Base-by-base conservation (phyloP, 176 grass and related monocot species). In the Avena atlantica region DNA sequence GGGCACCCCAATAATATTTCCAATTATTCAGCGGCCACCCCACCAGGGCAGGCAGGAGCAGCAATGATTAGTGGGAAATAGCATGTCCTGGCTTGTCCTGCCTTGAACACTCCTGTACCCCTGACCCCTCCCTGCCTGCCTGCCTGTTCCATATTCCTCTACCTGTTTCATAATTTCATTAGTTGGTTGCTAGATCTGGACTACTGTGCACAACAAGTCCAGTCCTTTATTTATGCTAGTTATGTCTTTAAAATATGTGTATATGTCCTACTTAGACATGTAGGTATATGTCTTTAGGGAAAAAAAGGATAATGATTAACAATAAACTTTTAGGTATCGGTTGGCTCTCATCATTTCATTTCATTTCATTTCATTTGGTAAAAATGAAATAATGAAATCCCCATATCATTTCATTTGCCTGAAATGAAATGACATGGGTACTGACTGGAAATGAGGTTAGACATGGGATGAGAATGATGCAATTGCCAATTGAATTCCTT, bases 171-270 rank as follows among this genome's bases (percentile, higher is more conserved):
- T 47, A 11, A 12, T 45, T 71, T 57, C 15, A 9, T 29, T 13
- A 34, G 79, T 65, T 81, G n/a, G 23, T 12, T 71, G 69, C 82
- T 63, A 91, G 85, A 87, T 87, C 89, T 91, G 34, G 67, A 70
- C 15, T 15, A 9, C 23, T 56, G 2, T 37, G 37, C 47, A 27
- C 9, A 27, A 1, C 79, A 13, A 1, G 29, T 21, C 86, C 48
- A 88, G 76, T 45, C 16, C 40, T 42, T 16, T 70, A 17, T 19
- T 37, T 69, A 37, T 19, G 65, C 65, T 69, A 14, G 2, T 69
- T 70, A 17, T 40, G 29, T 68, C 65, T 19, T 69, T 3, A 69
- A 0, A 69, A 8, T 19, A 37, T 9, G 8, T 61, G 8, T 21
- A 61, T 2, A 61, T 8, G 8, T 61, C 17, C 16, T 20, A 20